Conservation (phyloP, 495 filamentous ascomycete species). For the Chaetomium fimeti region DNA sequence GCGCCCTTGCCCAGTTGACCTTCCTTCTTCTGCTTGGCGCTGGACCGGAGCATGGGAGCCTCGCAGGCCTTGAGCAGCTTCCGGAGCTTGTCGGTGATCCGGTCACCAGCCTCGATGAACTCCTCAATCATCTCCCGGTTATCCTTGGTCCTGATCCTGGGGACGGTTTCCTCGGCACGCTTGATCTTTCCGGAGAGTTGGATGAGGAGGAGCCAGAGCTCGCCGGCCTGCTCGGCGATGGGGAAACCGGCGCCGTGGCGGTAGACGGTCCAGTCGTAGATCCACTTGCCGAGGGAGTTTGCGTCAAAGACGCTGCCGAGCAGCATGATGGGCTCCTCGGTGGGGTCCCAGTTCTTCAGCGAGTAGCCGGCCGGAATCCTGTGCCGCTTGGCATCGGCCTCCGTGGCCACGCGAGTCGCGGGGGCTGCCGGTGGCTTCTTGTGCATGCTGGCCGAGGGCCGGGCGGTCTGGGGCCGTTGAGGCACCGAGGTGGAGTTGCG, state of each 20-base stretch:
- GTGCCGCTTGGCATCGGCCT: conserved; percentile 75
- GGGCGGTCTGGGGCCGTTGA: conserved; percentile 47
- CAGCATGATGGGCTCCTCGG: conserved; percentile 85
- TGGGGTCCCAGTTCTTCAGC: conserved; percentile 97
- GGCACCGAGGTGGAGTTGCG: conserved; percentile 45
- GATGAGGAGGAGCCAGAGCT: conserved; percentile 92
- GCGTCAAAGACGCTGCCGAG: conserved; percentile 96
- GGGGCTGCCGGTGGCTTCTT: conserved; percentile 39
- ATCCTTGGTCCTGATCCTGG: conserved; percentile 66
- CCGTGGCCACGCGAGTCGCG: conserved; percentile 67
- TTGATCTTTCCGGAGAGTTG: conserved; percentile 95
- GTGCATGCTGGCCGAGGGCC: conserved; percentile 38
- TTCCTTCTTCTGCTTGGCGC: conserved; percentile 57
- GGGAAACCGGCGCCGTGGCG: conserved; percentile 81
- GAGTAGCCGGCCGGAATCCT: conserved; percentile 90
- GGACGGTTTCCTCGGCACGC: conserved; percentile 78
- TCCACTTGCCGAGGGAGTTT: conserved; percentile 97
- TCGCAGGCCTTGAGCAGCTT: conserved; percentile 87
- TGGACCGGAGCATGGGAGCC: conserved; percentile 73
- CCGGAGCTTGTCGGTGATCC: conserved; percentile 82
- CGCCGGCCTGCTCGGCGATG: conserved; percentile 88
- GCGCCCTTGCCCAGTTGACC: conserved; percentile 87
- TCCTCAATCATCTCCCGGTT: conserved; percentile 82
- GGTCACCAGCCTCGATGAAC: conserved; percentile 87
- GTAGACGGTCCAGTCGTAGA: conserved; percentile 99